Base-by-base conservation (phyloP, 2,329 filamentous ascomycete species). In the Fusarium newnesense region DNA sequence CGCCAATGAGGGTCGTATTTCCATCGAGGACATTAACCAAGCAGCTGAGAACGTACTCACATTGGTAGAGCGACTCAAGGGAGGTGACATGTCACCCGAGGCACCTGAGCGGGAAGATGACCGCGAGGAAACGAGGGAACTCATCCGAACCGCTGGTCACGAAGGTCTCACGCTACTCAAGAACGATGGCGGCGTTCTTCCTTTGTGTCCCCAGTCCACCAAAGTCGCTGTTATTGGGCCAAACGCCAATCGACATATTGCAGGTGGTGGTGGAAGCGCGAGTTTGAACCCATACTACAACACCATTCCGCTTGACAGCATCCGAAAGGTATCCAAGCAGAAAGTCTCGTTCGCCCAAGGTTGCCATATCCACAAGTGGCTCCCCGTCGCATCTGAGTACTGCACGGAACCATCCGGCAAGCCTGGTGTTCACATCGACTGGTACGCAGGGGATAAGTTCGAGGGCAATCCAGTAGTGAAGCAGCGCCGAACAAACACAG, bases 231-330 rank as follows among this genome's bases (percentile, higher is more conserved):
- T 92, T 66, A 92, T 93, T 58, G 91, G 91, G 0, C 90, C 90
- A 3, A 92, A 93, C 69, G 90, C 90, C 26, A 91, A 92, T 78
- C 84, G 90, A 61, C 88, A 90, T 1, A 91, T 93, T 71, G 90
- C 89, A n/a, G 89, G 88, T 21, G 91, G 91, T 56, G 91, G 91
- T 44, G 91, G 91, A 56, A 92, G 90, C 76, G 91, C 91, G 24
- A 91, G 89, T 70, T 81, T 93, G 53, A 92, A 92, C 77, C 90
- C 91, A 0, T 92, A 93, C 80, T 93, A 93, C 79, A 90, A 85
- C 72, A 91, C 89, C 4, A 84, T 91, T 15, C 91, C 91, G 0
- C 77, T 80, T 2, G 89, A 91, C 49, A 91, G 90, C 74, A 91
- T 92, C 67, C 86, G 83, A 43, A 83, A 84, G 34, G 83, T 85